These are phyloP conservation scores for Neocatenulostroma microsporum DNA, from an alignment of 2,329 filamentous ascomycete genomes.

Conservation along the genomic window DNA sequence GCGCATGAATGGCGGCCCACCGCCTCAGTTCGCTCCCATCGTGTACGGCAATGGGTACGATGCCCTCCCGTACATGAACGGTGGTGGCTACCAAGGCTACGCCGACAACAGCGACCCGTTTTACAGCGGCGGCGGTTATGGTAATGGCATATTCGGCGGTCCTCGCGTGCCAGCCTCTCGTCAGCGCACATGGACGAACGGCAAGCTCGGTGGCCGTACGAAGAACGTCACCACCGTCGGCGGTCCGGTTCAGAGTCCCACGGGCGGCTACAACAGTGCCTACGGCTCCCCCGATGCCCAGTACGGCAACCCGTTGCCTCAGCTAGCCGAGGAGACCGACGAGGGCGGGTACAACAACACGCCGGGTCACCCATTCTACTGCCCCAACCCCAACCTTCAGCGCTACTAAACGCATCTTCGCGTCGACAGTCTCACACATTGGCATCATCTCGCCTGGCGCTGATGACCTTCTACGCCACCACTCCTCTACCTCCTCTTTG, in stretches of 20 bases:
- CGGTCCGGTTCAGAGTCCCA: constrained; percentile 3
- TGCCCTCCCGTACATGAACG: constrained; percentile 1
- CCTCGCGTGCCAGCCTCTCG: constrained; percentile 12
- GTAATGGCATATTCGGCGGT: constrained; percentile 4
- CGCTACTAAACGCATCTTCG: no score
- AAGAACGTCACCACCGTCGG: constrained; percentile 11
- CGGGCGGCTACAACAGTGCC: background rate
- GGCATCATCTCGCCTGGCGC: no score
- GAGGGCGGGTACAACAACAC: constrained; percentile 4
- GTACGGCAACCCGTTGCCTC: background rate
- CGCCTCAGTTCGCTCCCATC: constrained; percentile 3
- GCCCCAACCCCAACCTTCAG: no score
- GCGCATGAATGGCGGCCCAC: constrained; percentile 4
- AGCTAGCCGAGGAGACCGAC: background rate
- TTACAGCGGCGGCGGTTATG: constrained; percentile 2
- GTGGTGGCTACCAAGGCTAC: background rate
- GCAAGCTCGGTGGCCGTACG: constrained; percentile 16
- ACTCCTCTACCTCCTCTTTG: no score
- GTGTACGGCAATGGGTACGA: constrained; percentile 1
- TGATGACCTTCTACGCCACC: no score
- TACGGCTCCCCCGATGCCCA: constrained; percentile 1
- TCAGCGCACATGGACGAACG: constrained; percentile 14
- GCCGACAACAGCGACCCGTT: constrained; percentile 4
- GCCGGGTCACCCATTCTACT: background rate
- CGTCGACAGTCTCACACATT: no score